Evolutionary conservation across 2,329 filamentous ascomycete genomes (phyloP).

Genomic region (Neofusicoccum ribis): DNA sequence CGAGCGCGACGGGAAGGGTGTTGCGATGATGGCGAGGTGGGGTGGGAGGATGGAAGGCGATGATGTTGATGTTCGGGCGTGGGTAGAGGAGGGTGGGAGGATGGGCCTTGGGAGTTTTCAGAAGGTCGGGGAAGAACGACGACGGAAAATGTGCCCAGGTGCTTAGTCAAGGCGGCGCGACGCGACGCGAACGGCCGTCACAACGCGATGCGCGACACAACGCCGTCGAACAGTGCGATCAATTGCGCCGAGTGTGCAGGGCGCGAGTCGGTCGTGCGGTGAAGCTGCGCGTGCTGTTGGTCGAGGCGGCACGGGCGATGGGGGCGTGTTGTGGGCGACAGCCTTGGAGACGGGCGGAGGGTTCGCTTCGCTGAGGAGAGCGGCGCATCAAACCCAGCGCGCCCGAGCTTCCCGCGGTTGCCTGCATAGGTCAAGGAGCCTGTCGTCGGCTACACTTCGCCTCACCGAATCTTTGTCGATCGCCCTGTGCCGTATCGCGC

Average conservation of each 20-base stretch:
- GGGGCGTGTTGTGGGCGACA: slow-evolving; percentile 57
- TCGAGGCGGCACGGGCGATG: slow-evolving; percentile 78
- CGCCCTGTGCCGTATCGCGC: slow-evolving; percentile 1
- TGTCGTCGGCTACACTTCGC: not conserved
- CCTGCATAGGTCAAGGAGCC: not conserved
- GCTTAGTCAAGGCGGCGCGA: slow-evolving; percentile 13
- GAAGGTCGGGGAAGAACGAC: slow-evolving; percentile 19
- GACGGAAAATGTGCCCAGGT: slow-evolving; percentile 20
- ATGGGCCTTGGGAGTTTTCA: slow-evolving; percentile 20
- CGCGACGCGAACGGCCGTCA: slow-evolving; percentile 16
- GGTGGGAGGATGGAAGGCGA: slow-evolving; percentile 35
- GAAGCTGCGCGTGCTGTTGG: not conserved
- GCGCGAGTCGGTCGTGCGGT: not conserved
- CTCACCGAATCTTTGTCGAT: slow-evolving; percentile 15
- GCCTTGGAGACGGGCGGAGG: slow-evolving; percentile 3
- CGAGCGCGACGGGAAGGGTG: slow-evolving; percentile 30
- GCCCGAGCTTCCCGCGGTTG: slow-evolving; percentile 13
- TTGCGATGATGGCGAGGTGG: slow-evolving; percentile 32
- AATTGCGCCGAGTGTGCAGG: slow-evolving; percentile 13
- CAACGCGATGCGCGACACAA: slow-evolving; percentile 16
- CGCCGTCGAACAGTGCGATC: slow-evolving; percentile 2
- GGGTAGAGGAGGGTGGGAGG: slow-evolving; percentile 18
- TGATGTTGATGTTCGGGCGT: slow-evolving; percentile 32
- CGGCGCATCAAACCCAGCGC: slow-evolving; percentile 6
- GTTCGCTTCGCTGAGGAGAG: slow-evolving; percentile 8